Evolutionary conservation across 2,329 filamentous ascomycete genomes (phyloP).

Genomic region (Penicillium digitatum): DNA sequence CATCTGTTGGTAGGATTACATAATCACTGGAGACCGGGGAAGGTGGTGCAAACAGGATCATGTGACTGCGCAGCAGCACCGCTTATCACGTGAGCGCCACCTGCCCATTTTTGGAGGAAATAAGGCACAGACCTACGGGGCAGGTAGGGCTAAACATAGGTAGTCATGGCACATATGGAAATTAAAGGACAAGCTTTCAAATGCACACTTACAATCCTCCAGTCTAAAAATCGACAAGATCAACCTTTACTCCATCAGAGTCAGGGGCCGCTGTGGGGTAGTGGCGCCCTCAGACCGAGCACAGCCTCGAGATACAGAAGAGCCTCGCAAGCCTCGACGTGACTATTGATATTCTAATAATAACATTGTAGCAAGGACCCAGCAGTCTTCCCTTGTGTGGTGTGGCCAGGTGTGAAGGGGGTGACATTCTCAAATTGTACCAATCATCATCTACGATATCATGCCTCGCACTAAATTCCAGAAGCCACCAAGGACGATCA

Average conservation of each 20-base stretch:
- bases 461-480: neutral
- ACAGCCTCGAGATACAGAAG: neutral
- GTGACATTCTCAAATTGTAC: neutral
- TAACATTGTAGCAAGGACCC: neutral
- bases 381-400: neutral
- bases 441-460: neutral
- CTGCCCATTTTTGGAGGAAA: no score
- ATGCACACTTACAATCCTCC: neutral
- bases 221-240: neutral
- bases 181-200: neutral
- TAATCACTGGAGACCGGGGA: no score
- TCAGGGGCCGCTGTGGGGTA: conserved; percentile 7
- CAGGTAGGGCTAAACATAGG: no score
- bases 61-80: no score
- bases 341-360: conserved; percentile 1
- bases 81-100: no score
- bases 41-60: no score
- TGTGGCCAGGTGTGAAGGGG: neutral
- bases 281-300: conserved; percentile 1
- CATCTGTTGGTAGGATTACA: no score
- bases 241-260: neutral
- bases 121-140: neutral
- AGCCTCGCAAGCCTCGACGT: conserved; percentile 1
- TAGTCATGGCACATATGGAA: neutral
- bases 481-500: conserved; percentile 13